Base-by-base conservation (phyloP, 176 grass and related monocot genomes). In the Cenchrus purpureus region DNA sequence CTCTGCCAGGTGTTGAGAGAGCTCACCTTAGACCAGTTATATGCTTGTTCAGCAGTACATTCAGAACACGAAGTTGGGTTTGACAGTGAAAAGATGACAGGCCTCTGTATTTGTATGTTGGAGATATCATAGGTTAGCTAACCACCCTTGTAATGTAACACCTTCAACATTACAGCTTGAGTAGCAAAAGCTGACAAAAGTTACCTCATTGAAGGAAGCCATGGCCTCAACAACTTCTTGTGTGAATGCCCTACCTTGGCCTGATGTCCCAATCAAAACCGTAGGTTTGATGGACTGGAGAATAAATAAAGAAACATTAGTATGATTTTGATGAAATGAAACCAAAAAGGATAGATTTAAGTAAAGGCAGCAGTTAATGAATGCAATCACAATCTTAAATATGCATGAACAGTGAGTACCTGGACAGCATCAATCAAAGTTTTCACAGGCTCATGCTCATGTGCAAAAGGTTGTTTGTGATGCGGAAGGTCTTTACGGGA, bases 21-120 rank as follows among this genome's bases (percentile, higher is more conserved):
- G 51, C 51, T 89, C 57, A 99, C 97, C 92, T 97, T 31, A 70
- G 71, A 92, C 91, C 91, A 99, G 61, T 57, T 97, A 64, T 99
- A 99, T 71, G 97, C 94, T 87, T 99, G 88, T 76, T 99, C 92
- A 22, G 97, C 97, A 43, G 94, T 99, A 82, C 97, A 99, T 83
- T 99, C 97, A 22, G 97, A 94, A 62, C 94, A 92, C 5, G 94
- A 91, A 42, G 97, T 99, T 56, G 97, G 97, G 73, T 99, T 99
- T 77, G 97, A 99, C 72, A 99, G 82, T 19, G 91, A 82, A 77
- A 99, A 89, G 74, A 99, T 94, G 79, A 99, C 34, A 45, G 97
- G 97, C 46, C 71, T 96, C 97, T 99, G 90, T 57, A 87, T 82
- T 86, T 75, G 48, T 14, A 52, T 45, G 28, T 50, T 48, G 58